A percentile compares a stretch with the other conserved stretches of the same genome.
Evolutionary conservation across 2,329 filamentous ascomycete species (phyloP).

Genomic region (Neodidymelliopsis sp.): DNA sequence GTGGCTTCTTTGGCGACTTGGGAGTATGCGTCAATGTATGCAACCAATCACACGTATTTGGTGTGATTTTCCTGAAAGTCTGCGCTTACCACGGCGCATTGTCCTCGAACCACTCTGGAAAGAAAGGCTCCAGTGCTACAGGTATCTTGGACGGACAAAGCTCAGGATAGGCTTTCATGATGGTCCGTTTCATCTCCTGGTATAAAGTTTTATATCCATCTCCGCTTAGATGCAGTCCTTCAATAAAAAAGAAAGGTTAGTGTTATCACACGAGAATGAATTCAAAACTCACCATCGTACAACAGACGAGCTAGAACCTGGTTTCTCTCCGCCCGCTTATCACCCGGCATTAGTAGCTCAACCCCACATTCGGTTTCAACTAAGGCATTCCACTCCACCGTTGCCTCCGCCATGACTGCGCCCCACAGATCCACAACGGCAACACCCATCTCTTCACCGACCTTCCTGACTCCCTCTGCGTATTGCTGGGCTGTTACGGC

Average conservation of each 20-base stretch:
- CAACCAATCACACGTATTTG: background rate
- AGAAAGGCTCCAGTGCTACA: slow-evolving; percentile 20
- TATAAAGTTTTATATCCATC: slow-evolving; percentile 14
- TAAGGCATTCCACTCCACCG: slow-evolving; percentile 7
- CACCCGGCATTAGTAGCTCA: slow-evolving; percentile 7
- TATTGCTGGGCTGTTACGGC: slow-evolving; percentile 12
- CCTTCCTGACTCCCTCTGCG: slow-evolving; percentile 9
- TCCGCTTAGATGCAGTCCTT: slow-evolving; percentile 12
- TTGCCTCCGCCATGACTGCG: slow-evolving; percentile 17
- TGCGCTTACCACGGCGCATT: slow-evolving; percentile 3
- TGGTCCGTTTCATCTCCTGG: slow-evolving; percentile 9
- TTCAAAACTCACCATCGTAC: slow-evolving; percentile 11
- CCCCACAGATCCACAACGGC: slow-evolving; percentile 13
- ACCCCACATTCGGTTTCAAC: slow-evolving; percentile 5
- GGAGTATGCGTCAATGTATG: no score
- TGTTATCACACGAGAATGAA: no score
- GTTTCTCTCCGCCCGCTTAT: slow-evolving; percentile 8
- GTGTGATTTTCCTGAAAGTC: background rate
- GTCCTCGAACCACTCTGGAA: slow-evolving; percentile 15
- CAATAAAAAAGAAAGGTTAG: no score
- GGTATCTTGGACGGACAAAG: slow-evolving; percentile 9
- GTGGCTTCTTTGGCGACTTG: background rate
- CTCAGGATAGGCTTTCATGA: slow-evolving; percentile 9
- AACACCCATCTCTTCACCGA: slow-evolving; percentile 1
- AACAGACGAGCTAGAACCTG: slow-evolving; percentile 8